phyloP scores from a whole-genome alignment of 2,329 filamentous ascomycete genomes.

The Aspergillus tubingensis region DNA sequence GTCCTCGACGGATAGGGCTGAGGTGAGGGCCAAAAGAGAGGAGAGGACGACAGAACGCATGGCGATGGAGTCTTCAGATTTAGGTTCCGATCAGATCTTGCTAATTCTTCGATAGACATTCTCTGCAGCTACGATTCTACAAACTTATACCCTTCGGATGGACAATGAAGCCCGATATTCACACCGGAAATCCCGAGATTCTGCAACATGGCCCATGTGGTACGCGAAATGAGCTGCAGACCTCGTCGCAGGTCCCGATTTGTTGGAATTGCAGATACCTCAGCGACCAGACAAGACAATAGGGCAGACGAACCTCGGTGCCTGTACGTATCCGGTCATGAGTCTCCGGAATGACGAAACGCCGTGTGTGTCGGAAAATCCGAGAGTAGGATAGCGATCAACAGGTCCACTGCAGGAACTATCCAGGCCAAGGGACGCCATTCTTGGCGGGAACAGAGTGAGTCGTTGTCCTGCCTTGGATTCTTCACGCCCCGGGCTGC shows the following conservation, averaged over 20 bases:
- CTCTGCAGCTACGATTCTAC: neutral
- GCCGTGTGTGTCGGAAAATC: neutral
- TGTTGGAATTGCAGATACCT: neutral
- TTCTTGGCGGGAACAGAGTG: neutral
- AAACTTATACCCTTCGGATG: neutral
- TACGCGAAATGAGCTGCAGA: neutral
- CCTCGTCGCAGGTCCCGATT: neutral
- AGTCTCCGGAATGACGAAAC: neutral
- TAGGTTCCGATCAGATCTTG: neutral
- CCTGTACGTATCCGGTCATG: neutral
- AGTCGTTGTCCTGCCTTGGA: neutral
- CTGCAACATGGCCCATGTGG: neutral
- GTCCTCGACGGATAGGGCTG: slow-evolving; percentile 16
- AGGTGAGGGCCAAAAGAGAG: slow-evolving; percentile 8
- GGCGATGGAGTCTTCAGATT: neutral
- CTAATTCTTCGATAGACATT: neutral
- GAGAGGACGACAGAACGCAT: slow-evolving; percentile 9
- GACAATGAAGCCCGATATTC: neutral
- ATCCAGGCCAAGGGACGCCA: neutral
- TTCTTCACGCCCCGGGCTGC: no score
- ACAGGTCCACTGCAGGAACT: neutral
- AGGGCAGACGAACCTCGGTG: neutral
- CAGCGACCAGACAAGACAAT: neutral
- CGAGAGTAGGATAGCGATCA: neutral
- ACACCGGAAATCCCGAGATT: neutral